phyloP scores from a whole-genome alignment of 2,329 filamentous ascomycete species.

The Colletotrichum lupini region DNA sequence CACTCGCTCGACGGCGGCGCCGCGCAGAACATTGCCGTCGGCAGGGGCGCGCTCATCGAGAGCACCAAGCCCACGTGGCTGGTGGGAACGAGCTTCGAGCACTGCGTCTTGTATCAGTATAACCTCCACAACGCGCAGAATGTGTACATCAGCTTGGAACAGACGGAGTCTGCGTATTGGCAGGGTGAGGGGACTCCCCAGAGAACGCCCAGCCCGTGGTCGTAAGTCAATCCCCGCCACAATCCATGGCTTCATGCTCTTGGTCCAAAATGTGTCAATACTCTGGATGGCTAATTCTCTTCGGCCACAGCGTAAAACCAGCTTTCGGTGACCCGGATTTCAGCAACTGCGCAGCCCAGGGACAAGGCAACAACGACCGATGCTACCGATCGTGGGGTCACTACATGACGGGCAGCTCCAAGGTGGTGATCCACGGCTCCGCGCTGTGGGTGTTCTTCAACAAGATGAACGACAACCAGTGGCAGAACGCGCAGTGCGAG shows the following conservation, averaged over 20 bases:
- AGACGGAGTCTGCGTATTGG: conserved; percentile 59
- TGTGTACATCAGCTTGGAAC: conserved; percentile 56
- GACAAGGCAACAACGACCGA: conserved; percentile 37
- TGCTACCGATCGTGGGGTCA: conserved; percentile 43
- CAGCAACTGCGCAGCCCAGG: conserved; percentile 37
- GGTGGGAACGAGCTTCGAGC: conserved; percentile 62
- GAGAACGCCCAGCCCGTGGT: conserved; percentile 53
- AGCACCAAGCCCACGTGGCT: conserved; percentile 63
- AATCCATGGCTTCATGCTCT: conserved; percentile 38
- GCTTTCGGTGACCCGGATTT: conserved; percentile 39
- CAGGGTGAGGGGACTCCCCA: conserved; percentile 46
- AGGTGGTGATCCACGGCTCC: conserved; percentile 46
- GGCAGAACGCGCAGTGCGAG: conserved; percentile 38
- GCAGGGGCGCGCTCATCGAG: conserved; percentile 59
- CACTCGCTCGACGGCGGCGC: conserved; percentile 61
- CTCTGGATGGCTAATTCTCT: conserved; percentile 32
- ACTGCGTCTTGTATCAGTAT: conserved; percentile 64
- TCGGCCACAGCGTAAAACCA: conserved; percentile 26
- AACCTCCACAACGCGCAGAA: conserved; percentile 57
- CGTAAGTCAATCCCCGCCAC: conserved; percentile 3
- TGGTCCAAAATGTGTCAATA: conserved; percentile 42
- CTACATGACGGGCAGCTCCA: conserved; percentile 38
- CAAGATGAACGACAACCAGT: conserved; percentile 41
- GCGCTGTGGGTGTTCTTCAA: conserved; percentile 50
- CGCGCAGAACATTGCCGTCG: conserved; percentile 54